Percentiles rank a stretch among this genome's conserved stretches.
phyloP scores from a whole-genome alignment of 495 filamentous ascomycete species.

The Hypoxylon fuscum region DNA sequence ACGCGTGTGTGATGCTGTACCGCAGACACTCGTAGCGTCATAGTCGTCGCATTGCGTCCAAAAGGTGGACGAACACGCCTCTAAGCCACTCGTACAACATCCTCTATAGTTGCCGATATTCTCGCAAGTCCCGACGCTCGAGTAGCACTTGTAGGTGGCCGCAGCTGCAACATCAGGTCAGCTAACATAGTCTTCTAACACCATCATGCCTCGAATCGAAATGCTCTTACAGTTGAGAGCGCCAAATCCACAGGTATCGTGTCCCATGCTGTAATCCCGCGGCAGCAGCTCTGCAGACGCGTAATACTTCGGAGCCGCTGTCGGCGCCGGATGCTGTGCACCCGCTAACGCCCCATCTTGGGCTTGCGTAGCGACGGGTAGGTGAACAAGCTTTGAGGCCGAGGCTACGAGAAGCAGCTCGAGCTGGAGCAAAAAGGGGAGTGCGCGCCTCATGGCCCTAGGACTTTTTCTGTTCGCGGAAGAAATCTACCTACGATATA shows the following conservation, averaged over 20 bases:
- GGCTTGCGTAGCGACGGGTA: slow-evolving; percentile 17
- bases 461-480: slow-evolving; percentile 3
- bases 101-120: slow-evolving; percentile 28
- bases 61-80: slow-evolving; percentile 30
- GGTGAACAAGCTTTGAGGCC: slow-evolving; percentile 21
- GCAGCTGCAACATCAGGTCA: slow-evolving; percentile 16
- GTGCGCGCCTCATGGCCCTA: slow-evolving; percentile 10
- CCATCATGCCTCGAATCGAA: not conserved
- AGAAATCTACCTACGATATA: not conserved
- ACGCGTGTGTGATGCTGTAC: slow-evolving; percentile 22
- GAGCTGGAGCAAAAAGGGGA: slow-evolving; percentile 15
- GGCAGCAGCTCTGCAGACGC: slow-evolving; percentile 22
- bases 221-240: slow-evolving; percentile 17
- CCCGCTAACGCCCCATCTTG: slow-evolving; percentile 21
- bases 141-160: slow-evolving; percentile 30
- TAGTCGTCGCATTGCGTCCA: slow-evolving; percentile 37
- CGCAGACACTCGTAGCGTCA: slow-evolving; percentile 21
- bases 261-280: slow-evolving; percentile 26
- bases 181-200: not conserved
- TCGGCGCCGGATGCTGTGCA: slow-evolving; percentile 12
- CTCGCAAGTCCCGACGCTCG: slow-evolving; percentile 22
- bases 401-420: slow-evolving; percentile 9
- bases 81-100: slow-evolving; percentile 28
- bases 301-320: slow-evolving; percentile 24
- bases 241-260: slow-evolving; percentile 36